Conservation (phyloP, 2,329 filamentous ascomycete genomes). For the Simplicillium aogashimaense region DNA sequence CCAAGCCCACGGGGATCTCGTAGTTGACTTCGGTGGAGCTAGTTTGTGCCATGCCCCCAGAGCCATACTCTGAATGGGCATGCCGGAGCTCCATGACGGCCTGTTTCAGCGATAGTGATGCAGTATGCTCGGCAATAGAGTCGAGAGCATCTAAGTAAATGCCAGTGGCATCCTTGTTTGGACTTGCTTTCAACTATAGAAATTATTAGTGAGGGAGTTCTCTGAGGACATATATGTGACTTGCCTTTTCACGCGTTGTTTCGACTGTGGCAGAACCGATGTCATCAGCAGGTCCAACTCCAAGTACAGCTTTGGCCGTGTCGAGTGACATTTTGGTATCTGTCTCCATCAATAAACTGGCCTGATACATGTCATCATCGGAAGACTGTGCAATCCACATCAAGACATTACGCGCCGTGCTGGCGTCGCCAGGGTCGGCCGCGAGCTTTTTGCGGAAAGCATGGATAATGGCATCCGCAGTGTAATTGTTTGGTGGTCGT, state of each 20-base stretch:
- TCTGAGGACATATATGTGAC: background rate
- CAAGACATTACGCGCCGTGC: conserved; percentile 21
- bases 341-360: conserved; percentile 21
- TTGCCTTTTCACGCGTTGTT: conserved; percentile 1
- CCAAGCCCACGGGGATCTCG: conserved; percentile 71
- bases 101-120: conserved; percentile 16
- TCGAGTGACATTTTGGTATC: conserved; percentile 24
- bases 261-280: conserved; percentile 9
- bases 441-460: conserved; percentile 24
- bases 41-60: conserved; percentile 7
- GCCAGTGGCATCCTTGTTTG: conserved; percentile 13
- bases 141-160: conserved; percentile 24
- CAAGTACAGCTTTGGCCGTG: conserved; percentile 21
- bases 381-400: conserved; percentile 22
- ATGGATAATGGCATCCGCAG: conserved; percentile 20
- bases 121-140: conserved; percentile 21
- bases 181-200: conserved; percentile 17
- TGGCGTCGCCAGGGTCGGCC: conserved; percentile 18
- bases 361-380: conserved; percentile 22
- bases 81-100: conserved; percentile 16
- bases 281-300: conserved; percentile 11
- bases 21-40: conserved; percentile 17
- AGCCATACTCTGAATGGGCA: conserved; percentile 6
- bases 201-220: background rate
- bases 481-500: conserved; percentile 23